Evolutionary conservation across 2,329 filamentous ascomycete genomes (phyloP).

Genomic region (Stylonectria norvegica): DNA sequence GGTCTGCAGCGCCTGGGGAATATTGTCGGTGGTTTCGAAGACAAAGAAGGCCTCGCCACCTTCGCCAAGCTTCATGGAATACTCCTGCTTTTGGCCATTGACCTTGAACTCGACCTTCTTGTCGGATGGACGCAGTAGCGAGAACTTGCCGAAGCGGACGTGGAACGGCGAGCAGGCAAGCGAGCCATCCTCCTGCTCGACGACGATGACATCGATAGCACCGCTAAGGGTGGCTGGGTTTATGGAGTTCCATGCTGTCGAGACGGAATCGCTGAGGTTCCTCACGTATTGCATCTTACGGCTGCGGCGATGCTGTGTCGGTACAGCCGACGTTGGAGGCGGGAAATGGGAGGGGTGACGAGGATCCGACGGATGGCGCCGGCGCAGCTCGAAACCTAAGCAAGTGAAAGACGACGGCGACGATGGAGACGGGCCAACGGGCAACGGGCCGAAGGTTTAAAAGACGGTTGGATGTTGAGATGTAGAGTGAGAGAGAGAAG

Average conservation of each 20-base stretch:
- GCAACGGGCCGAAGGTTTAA: too few relatives aligned
- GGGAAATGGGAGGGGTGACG: slow-evolving; percentile 8
- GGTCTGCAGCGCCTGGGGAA: slow-evolving; percentile 91
- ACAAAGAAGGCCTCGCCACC: slow-evolving; percentile 98
- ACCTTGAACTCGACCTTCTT: slow-evolving; percentile 99
- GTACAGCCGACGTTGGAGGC: slow-evolving; percentile 10
- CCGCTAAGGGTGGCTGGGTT: slow-evolving; percentile 96
- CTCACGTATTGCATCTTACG: slow-evolving; percentile 91
- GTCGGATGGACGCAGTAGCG: slow-evolving; percentile 86
- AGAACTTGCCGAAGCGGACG: slow-evolving; percentile 98
- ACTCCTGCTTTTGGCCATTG: slow-evolving; percentile 87
- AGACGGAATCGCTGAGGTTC: slow-evolving; percentile 90
- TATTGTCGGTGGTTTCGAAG: slow-evolving; percentile 88
- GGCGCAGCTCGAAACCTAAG: not conserved
- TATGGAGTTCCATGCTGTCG: slow-evolving; percentile 99
- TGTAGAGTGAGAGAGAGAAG: slow-evolving; percentile 4
- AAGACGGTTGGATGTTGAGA: too few relatives aligned
- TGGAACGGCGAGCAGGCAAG: slow-evolving; percentile 95
- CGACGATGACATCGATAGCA: slow-evolving; percentile 97
- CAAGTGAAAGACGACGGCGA: slow-evolving; percentile 6
- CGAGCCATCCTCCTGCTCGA: slow-evolving; percentile 88
- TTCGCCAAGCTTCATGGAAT: slow-evolving; percentile 97
- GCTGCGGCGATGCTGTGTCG: not conserved
- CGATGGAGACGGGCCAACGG: not conserved
- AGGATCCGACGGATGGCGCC: slow-evolving; percentile 11